A percentile compares a stretch with the other conserved stretches of the same genome.
Evolutionary conservation across 257 asterid species (phyloP).

Genomic region (Ocimum tenuiflorum): DNA sequence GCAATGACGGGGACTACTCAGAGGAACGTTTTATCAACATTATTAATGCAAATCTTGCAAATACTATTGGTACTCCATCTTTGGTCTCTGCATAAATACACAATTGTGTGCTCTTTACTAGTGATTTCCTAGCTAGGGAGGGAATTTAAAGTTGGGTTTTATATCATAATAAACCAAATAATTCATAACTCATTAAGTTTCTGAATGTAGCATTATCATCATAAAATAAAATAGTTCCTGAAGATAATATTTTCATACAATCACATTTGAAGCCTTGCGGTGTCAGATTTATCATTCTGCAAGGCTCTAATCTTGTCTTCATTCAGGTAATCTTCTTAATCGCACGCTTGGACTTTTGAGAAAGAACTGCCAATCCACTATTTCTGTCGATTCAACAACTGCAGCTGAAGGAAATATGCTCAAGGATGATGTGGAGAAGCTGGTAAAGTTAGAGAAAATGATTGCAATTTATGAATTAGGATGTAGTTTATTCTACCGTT

Average conservation of each 20-base stretch:
- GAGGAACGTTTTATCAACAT: conserved; percentile 85
- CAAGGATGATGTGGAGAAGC: conserved; percentile 66
- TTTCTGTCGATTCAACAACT: conserved; percentile 58
- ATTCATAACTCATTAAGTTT: background rate
- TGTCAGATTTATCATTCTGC: background rate
- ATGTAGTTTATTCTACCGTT: background rate
- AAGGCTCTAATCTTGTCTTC: conserved; percentile 16
- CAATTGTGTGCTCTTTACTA: background rate
- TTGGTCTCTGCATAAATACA: background rate
- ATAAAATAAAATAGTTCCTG: background rate
- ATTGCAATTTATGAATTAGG: background rate
- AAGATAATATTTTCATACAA: background rate
- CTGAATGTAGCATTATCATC: background rate
- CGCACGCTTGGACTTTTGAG: conserved; percentile 91
- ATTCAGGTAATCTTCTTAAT: conserved; percentile 88
- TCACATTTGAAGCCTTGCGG: background rate
- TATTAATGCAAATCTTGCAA: conserved; percentile 88
- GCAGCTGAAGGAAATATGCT: conserved; percentile 74
- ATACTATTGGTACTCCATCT: conserved; percentile 65
- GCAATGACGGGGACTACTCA: conserved; percentile 91
- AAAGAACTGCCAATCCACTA: conserved; percentile 76
- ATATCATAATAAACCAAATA: background rate
- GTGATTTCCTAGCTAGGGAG: too few relatives aligned
- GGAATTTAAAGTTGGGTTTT: background rate
- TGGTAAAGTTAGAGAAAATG: conserved; percentile 42